phyloP scores from a whole-genome alignment of 2,329 filamentous ascomycete species.

The Talaromyces sp. region DNA sequence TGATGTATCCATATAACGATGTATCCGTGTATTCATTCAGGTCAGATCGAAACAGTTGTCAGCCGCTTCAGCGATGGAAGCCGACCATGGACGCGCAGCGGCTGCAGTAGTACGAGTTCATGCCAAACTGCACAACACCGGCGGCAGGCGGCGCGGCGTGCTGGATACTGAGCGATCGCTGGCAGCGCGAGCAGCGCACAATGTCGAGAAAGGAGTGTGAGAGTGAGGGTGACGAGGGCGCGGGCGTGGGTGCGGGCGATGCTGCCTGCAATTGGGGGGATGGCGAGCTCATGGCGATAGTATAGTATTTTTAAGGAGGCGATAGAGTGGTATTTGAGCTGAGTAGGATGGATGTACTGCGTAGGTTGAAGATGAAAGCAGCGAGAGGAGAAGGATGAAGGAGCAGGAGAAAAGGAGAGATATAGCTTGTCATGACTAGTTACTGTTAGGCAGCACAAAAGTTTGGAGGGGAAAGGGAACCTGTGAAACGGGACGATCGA shows the following conservation, averaged over 20 bases:
- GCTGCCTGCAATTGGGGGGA: constrained; percentile 28
- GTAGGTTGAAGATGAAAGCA: background rate
- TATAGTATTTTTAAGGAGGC: background rate
- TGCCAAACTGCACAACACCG: constrained; percentile 40
- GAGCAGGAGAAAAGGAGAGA: background rate
- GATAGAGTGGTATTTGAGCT: too few relatives aligned
- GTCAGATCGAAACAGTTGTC: background rate
- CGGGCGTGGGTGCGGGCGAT: constrained; percentile 17
- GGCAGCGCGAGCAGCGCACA: constrained; percentile 44
- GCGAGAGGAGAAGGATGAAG: background rate
- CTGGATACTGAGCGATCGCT: constrained; percentile 39
- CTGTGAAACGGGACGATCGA: background rate
- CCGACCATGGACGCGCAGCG: constrained; percentile 41
- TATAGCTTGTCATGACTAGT: background rate
- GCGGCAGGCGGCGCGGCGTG: constrained; percentile 22
- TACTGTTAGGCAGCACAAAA: background rate
- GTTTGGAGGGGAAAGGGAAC: background rate
- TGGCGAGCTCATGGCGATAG: constrained; percentile 29
- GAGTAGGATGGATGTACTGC: too few relatives aligned
- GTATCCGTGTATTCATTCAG: background rate
- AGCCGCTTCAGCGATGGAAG: constrained; percentile 30
- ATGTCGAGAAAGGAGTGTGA: constrained; percentile 23
- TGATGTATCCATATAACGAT: background rate
- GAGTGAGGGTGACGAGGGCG: constrained; percentile 15
- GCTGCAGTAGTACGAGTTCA: constrained; percentile 46